Percentiles rank a stretch among this genome's conserved stretches.
Conservation (phyloP, 2,329 filamentous ascomycete species). For the Metarhizium robertsii region DNA sequence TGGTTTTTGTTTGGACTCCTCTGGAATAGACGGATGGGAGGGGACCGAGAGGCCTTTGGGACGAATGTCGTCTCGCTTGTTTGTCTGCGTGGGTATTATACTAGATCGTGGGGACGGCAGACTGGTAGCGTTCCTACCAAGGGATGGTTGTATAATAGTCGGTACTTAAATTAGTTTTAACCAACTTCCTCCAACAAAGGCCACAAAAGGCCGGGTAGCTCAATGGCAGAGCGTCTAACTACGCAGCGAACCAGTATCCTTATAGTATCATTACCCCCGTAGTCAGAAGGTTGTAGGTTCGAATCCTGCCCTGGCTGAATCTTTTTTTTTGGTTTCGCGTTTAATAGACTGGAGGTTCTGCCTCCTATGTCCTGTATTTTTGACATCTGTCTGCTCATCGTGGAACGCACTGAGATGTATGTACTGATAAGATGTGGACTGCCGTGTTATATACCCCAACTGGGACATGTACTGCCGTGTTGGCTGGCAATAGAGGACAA, state of each 20-base stretch:
- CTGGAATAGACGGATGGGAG: background rate
- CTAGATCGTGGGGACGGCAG: slow-evolving; percentile 11
- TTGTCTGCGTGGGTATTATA: slow-evolving; percentile 9
- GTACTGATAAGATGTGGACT: too few relatives aligned
- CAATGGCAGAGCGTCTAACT: too few relatives aligned
- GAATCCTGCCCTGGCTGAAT: too few relatives aligned
- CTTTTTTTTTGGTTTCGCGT: slow-evolving; percentile 13
- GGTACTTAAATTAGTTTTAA: background rate
- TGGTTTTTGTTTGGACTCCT: background rate
- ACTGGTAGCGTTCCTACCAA: slow-evolving; percentile 11
- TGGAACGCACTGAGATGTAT: too few relatives aligned
- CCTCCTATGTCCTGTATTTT: background rate
- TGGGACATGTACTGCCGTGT: too few relatives aligned
- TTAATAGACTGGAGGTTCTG: slow-evolving; percentile 7
- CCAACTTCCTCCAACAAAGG: too few relatives aligned
- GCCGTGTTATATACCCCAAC: too few relatives aligned
- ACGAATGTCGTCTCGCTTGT: slow-evolving; percentile 7
- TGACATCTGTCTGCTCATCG: background rate
- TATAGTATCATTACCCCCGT: too few relatives aligned
- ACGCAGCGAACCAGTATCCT: too few relatives aligned
- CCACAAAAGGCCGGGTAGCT: too few relatives aligned
- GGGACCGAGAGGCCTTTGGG: background rate
- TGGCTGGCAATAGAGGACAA: too few relatives aligned
- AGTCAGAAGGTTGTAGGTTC: too few relatives aligned
- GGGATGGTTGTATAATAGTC: slow-evolving; percentile 21